Evolutionary conservation across 495 filamentous ascomycete species (phyloP).

Genomic region (Aspergillus coremiiformis): DNA sequence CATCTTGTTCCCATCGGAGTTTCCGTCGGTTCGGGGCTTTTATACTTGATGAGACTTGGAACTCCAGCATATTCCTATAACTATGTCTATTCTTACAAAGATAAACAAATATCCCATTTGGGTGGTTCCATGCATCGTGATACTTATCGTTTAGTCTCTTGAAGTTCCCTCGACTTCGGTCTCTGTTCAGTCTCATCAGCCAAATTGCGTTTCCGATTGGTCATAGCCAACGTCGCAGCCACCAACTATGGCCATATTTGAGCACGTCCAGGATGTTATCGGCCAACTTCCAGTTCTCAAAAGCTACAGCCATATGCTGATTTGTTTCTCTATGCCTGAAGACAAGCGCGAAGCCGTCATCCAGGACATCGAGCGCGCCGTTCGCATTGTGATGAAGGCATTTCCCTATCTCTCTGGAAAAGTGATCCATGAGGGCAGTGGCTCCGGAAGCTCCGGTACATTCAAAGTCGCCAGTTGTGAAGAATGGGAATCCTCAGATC

Average conservation of each 20-base stretch:
- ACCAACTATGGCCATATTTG: neutral
- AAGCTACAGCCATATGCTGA: slow-evolving; percentile 30
- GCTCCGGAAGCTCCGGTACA: slow-evolving; percentile 18
- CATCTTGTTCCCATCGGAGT: neutral
- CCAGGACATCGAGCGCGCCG: slow-evolving; percentile 18
- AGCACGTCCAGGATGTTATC: slow-evolving; percentile 23
- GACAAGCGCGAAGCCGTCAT: slow-evolving; percentile 12
- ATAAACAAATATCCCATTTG: neutral
- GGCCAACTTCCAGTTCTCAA: slow-evolving; percentile 37
- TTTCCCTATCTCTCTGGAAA: slow-evolving; percentile 29
- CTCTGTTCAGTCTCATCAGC: neutral
- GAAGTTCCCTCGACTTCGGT: neutral
- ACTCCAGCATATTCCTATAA: neutral
- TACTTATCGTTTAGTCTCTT: neutral
- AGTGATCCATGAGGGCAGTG: slow-evolving; percentile 22
- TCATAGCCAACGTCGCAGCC: neutral
- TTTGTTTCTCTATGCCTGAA: slow-evolving; percentile 20
- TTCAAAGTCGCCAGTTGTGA: slow-evolving; percentile 17
- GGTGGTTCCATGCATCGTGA: neutral
- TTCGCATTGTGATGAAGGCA: slow-evolving; percentile 13
- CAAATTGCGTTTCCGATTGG: neutral
- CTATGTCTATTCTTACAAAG: neutral
- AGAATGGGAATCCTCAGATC: neutral
- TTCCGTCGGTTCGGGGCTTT: neutral
- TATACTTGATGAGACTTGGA: neutral